Conservation (phyloP, 768 basidiomycete species). For the Russula dissimulans region DNA sequence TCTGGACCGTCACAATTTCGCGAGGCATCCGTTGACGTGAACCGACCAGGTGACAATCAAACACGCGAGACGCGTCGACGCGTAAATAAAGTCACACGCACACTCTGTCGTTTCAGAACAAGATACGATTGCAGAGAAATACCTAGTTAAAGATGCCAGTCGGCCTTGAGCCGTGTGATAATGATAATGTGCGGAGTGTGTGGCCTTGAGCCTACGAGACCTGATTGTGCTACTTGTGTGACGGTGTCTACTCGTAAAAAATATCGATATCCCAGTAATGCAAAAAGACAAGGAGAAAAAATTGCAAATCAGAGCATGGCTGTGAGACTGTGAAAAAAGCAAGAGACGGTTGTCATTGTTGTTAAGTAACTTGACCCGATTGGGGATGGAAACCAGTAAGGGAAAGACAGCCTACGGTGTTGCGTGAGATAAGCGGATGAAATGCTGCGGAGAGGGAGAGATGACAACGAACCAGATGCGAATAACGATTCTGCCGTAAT, state of each 20-base stretch:
- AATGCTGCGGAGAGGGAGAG: background rate
- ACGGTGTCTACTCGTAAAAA: slow-evolving; percentile 11
- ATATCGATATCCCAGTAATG: slow-evolving; percentile 14
- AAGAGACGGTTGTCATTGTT: background rate
- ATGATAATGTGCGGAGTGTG: slow-evolving; percentile 17
- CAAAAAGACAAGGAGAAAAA: slow-evolving; percentile 1
- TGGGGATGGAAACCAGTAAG: background rate
- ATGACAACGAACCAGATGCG: background rate
- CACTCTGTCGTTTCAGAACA: background rate
- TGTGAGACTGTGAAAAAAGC: slow-evolving; percentile 1
- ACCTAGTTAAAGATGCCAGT: slow-evolving; percentile 13
- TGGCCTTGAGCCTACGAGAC: slow-evolving; percentile 18
- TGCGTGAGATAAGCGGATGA: background rate
- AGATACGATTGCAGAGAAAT: slow-evolving; percentile 15
- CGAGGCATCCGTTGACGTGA: slow-evolving; percentile 48
- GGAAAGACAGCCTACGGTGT: background rate
- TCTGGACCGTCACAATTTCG: slow-evolving; percentile 75
- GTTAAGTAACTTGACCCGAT: too few species aligned
- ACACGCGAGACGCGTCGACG: background rate
- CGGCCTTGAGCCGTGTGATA: slow-evolving; percentile 21
- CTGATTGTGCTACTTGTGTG: slow-evolving; percentile 6
- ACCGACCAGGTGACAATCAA: background rate
- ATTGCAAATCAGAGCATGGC: slow-evolving; percentile 3
- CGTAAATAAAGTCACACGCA: background rate
- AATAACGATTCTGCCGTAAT: background rate